Evolutionary conservation across 257 asterid species (phyloP).

Genomic region (Solanum tarijense): DNA sequence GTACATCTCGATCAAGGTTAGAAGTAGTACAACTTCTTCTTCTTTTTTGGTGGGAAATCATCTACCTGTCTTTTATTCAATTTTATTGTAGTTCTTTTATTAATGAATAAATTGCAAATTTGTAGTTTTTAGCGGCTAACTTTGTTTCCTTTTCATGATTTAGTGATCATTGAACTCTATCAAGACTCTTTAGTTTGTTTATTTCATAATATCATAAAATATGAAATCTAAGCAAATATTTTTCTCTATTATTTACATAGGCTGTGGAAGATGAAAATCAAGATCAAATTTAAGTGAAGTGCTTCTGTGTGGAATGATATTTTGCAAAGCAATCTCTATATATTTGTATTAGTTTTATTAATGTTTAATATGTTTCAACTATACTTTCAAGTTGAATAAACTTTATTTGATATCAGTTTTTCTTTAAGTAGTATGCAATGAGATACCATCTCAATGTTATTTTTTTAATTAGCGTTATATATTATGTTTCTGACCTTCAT

Average conservation of each 20-base stretch:
- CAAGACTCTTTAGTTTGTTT: background rate
- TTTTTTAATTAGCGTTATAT: no score
- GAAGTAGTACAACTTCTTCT: no score
- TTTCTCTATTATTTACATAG: background rate
- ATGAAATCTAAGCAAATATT: no score
- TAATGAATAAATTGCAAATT: background rate
- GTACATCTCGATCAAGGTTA: no score
- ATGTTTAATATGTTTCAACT: no score
- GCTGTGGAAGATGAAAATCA: background rate
- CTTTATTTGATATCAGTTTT: no score
- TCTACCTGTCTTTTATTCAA: no score
- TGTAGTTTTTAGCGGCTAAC: background rate
- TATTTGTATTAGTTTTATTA: no score
- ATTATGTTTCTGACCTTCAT: no score
- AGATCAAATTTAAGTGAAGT: background rate
- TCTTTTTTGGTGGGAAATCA: no score
- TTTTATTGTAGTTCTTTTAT: background rate
- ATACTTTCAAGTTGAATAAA: background rate
- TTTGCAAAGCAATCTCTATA: no score
- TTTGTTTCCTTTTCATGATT: background rate
- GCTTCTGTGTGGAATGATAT: background rate
- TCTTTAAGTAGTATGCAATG: background rate
- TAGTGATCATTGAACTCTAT: background rate
- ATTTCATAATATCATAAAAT: no score
- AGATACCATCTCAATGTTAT: background rate